A percentile compares a stretch with the other conserved stretches of the same genome.
These are phyloP conservation scores for Aspergillus taichungensis DNA, from an alignment of 495 filamentous ascomycete species.

Conservation along the genomic window DNA sequence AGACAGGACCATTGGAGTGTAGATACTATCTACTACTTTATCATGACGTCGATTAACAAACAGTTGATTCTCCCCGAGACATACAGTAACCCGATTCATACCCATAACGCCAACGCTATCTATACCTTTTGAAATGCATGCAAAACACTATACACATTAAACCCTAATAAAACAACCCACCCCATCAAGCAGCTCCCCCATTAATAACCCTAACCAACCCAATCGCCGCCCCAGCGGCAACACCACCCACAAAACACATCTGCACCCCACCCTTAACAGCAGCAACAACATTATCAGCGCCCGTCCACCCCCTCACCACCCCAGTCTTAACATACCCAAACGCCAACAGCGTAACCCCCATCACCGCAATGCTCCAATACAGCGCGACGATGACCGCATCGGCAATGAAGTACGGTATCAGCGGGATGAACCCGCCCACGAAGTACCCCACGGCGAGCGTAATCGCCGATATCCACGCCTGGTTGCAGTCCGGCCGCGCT, in stretches of 20 bases:
- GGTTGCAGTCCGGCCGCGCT: conserved; percentile 40
- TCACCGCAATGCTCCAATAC: conserved; percentile 58
- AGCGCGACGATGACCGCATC: conserved; percentile 48
- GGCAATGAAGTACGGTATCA: conserved; percentile 67
- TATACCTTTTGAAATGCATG: neutral
- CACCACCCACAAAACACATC: conserved; percentile 58
- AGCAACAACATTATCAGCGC: conserved; percentile 30
- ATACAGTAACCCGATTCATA: too few relatives aligned
- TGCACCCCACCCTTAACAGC: conserved; percentile 44
- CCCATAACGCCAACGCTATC: conserved; percentile 5
- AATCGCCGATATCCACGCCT: conserved; percentile 48
- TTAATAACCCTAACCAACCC: conserved; percentile 45
- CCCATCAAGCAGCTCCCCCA: conserved; percentile 11
- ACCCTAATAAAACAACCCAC: too few relatives aligned
- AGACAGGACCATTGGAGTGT: too few relatives aligned
- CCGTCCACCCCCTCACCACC: conserved; percentile 34
- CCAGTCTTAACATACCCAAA: conserved; percentile 69
- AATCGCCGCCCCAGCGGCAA: conserved; percentile 58
- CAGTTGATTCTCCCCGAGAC: too few relatives aligned
- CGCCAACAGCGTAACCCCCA: conserved; percentile 55
- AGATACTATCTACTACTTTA: too few relatives aligned
- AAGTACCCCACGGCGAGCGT: conserved; percentile 66
- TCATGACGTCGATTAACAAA: too few relatives aligned
- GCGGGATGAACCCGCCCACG: conserved; percentile 60
- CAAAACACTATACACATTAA: too few relatives aligned